These are phyloP conservation scores for Crepidotus variabilis DNA, from an alignment of 768 basidiomycete genomes.

Conservation along the genomic window DNA sequence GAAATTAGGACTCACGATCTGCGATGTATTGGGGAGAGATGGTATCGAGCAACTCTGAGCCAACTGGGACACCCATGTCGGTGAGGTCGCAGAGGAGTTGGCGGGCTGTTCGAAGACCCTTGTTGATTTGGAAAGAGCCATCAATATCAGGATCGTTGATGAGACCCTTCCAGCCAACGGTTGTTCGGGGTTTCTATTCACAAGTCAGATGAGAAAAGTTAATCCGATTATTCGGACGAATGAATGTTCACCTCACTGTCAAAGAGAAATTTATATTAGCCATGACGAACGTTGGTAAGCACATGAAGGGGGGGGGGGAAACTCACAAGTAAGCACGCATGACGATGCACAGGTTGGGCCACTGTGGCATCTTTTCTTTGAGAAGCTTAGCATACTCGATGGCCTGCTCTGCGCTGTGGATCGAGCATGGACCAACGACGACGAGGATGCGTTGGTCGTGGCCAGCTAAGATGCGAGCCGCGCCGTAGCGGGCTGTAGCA, in stretches of 20 bases:
- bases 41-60: constrained; percentile 87
- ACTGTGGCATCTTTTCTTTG: constrained; percentile 59
- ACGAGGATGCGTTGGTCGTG: constrained; percentile 85
- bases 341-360: constrained; percentile 80
- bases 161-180: constrained; percentile 96
- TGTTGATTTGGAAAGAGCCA: constrained; percentile 94
- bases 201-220: constrained; percentile 6
- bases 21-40: constrained; percentile 78
- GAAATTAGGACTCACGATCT: constrained; percentile 47
- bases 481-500: constrained; percentile 71
- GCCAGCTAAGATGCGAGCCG: constrained; percentile 79
- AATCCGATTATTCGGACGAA: background rate
- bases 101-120: constrained; percentile 85
- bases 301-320: background rate
- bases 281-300: constrained; percentile 4
- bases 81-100: constrained; percentile 92
- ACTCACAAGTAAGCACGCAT: constrained; percentile 98
- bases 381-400: constrained; percentile 76
- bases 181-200: constrained; percentile 88
- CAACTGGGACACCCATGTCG: constrained; percentile 85
- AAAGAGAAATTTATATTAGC: constrained; percentile 6
- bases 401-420: constrained; percentile 86
- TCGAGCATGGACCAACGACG: constrained; percentile 94
- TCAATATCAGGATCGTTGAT: constrained; percentile 96
- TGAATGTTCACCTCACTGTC: constrained; percentile 28